Conservation (phyloP, 2,329 filamentous ascomycete genomes). For the Aciculosporium take region DNA sequence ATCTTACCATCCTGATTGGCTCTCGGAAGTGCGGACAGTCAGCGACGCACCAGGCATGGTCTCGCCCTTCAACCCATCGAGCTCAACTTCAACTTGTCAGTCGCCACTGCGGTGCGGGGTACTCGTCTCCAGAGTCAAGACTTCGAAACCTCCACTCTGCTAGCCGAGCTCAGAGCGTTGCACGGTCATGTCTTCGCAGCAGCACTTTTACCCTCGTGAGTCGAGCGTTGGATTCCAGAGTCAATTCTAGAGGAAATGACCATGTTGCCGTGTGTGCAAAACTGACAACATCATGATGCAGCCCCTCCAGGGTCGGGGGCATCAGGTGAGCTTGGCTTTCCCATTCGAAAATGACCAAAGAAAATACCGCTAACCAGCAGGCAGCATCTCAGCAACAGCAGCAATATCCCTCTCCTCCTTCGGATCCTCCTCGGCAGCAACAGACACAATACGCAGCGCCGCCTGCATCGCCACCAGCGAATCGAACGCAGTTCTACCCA, state of each 20-base stretch:
- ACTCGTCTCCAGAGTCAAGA: too few relatives aligned
- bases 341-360: neutral
- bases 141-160: too few relatives aligned
- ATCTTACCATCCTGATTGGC: neutral
- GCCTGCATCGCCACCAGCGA: constrained; percentile 32
- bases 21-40: neutral
- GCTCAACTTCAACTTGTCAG: neutral
- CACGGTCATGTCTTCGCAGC: constrained; percentile 23
- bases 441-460: constrained; percentile 31
- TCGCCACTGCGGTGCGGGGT: neutral
- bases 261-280: neutral
- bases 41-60: neutral
- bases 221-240: constrained; percentile 3
- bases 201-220: constrained; percentile 35
- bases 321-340: constrained; percentile 12
- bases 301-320: constrained; percentile 8
- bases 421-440: constrained; percentile 10
- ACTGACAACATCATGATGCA: constrained; percentile 5
- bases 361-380: neutral
- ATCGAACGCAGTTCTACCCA: constrained; percentile 31
- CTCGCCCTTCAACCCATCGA: neutral
- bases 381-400: constrained; percentile 11
- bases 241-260: neutral
- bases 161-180: neutral
- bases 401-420: constrained; percentile 1